Conservation (phyloP, 2,329 filamentous ascomycete genomes). For the Penicillium sp. region DNA sequence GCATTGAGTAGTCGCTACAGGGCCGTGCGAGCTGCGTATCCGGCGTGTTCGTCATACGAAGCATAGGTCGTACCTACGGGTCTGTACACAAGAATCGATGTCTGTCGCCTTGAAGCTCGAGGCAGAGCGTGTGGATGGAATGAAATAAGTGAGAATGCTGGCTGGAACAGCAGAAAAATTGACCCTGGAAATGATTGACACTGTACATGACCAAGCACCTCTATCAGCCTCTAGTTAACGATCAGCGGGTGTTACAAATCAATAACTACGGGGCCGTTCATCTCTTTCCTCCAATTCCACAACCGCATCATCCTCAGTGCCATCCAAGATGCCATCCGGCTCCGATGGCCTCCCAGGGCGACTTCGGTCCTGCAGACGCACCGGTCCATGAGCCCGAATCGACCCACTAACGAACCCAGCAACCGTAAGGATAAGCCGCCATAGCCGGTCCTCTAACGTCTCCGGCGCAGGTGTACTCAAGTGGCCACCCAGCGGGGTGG, state of each 20-base stretch:
- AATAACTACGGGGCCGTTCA: conserved; percentile 10
- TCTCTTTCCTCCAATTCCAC: conserved; percentile 49
- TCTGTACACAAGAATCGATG: background rate
- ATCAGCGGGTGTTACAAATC: conserved; percentile 12
- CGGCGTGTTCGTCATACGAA: no score
- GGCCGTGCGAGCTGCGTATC: no score
- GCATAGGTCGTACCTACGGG: background rate
- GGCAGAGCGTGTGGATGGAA: background rate
- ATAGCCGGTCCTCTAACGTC: conserved; percentile 39
- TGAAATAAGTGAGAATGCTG: background rate
- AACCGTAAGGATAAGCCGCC: conserved; percentile 40
- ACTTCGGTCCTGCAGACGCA: conserved; percentile 17
- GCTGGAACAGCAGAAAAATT: background rate
- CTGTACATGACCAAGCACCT: conserved; percentile 5
- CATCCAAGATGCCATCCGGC: conserved; percentile 50
- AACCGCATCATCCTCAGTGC: conserved; percentile 52
- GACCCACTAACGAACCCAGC: conserved; percentile 20
- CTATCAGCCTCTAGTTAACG: conserved; percentile 8
- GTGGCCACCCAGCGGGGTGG: conserved; percentile 24
- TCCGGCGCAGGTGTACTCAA: conserved; percentile 21
- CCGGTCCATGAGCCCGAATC: conserved; percentile 13
- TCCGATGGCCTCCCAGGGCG: conserved; percentile 22
- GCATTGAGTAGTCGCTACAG: no score
- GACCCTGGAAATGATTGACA: background rate
- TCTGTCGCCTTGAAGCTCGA: background rate